Evolutionary conservation across 805 yeast species (phyloP).

Genomic region (Candida anglica): DNA sequence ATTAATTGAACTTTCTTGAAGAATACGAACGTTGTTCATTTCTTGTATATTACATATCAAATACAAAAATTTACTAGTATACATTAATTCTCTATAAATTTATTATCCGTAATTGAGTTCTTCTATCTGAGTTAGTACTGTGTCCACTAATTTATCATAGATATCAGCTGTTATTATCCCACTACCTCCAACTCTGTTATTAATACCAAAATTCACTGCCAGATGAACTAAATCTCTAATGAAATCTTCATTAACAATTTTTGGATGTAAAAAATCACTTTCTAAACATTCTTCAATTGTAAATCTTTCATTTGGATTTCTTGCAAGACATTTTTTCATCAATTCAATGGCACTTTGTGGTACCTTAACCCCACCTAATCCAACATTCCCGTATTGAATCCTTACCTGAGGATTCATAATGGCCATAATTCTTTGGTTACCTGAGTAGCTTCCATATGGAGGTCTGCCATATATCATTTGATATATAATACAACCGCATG

Average conservation of each 20-base stretch:
- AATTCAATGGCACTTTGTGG: slow-evolving; percentile 68
- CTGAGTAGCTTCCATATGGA: slow-evolving; percentile 78
- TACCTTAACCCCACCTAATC: slow-evolving; percentile 58
- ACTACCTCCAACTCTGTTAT: slow-evolving; percentile 32
- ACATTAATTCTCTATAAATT: not conserved
- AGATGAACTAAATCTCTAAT: slow-evolving; percentile 68
- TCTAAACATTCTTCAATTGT: slow-evolving; percentile 58
- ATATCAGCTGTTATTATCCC: slow-evolving; percentile 38
- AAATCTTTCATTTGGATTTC: slow-evolving; percentile 68
- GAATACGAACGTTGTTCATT: slow-evolving; percentile 87
- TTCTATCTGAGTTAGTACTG: slow-evolving; percentile 36
- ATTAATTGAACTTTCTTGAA: too few relatives aligned
- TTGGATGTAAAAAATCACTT: slow-evolving; percentile 70
- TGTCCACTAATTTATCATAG: slow-evolving; percentile 37
- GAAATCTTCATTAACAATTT: slow-evolving; percentile 62
- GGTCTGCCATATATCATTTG: slow-evolving; percentile 94
- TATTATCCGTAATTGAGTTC: slow-evolving; percentile 29
- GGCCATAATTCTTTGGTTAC: slow-evolving; percentile 74
- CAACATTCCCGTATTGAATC: slow-evolving; percentile 60
- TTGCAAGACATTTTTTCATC: slow-evolving; percentile 64
- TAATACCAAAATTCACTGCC: slow-evolving; percentile 70
- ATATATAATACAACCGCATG: slow-evolving; percentile 92
- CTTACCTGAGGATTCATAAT: slow-evolving; percentile 81
- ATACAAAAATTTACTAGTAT: slow-evolving; percentile 1
- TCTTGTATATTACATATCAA: slow-evolving; percentile 8